A percentile compares a stretch with the other conserved stretches of the same genome.
phyloP scores from a whole-genome alignment of 2,329 filamentous ascomycete species.

The Beauveria medogensis region DNA sequence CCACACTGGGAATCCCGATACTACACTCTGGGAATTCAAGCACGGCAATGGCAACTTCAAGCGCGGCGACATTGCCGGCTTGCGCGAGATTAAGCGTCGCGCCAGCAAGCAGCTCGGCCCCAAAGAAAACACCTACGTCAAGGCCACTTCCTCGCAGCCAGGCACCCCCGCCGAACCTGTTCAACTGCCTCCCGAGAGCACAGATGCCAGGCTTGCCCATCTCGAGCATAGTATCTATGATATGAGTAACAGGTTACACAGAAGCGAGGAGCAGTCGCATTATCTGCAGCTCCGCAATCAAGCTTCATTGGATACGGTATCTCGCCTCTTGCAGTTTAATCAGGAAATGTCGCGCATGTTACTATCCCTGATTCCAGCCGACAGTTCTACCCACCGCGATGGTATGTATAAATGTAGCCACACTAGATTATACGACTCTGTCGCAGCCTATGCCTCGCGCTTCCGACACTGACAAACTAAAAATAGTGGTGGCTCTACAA shows the following conservation, averaged over 20 bases:
- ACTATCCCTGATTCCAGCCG: constrained; percentile 63
- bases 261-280: constrained; percentile 76
- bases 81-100: constrained; percentile 91
- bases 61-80: constrained; percentile 79
- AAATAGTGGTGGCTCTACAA: constrained; percentile 47
- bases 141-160: constrained; percentile 66
- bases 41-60: constrained; percentile 97
- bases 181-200: constrained; percentile 59
- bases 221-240: constrained; percentile 82
- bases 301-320: constrained; percentile 70
- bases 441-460: too few species aligned
- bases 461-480: not conserved
- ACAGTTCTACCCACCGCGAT: constrained; percentile 73
- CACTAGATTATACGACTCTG: not conserved
- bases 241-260: constrained; percentile 63
- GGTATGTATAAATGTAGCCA: constrained; percentile 48
- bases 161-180: constrained; percentile 80
- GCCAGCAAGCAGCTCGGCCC: constrained; percentile 92
- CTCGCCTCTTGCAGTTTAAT: constrained; percentile 65
- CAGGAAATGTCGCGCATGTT: constrained; percentile 74
- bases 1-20: constrained; percentile 87
- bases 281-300: constrained; percentile 76
- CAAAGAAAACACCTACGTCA: constrained; percentile 76
- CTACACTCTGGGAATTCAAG: constrained; percentile 96
- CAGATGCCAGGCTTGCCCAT: constrained; percentile 64